Base-by-base conservation (phyloP, 2,329 filamentous ascomycete species). In the Aspergillus vadensis region DNA sequence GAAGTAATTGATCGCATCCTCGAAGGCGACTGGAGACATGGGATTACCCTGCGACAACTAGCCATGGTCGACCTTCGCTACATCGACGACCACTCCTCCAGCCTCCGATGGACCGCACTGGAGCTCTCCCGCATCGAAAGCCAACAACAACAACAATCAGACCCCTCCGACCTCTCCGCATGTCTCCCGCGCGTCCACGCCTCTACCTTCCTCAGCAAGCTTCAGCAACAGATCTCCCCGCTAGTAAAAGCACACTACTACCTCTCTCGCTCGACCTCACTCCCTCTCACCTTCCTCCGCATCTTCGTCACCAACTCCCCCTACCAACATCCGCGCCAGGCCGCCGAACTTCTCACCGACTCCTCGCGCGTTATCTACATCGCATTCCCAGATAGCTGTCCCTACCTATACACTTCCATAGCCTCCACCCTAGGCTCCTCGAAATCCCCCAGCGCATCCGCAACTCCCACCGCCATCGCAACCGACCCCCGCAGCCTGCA, bases 231-330 rank as follows among this genome's bases (percentile, higher is more conserved):
- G 70, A 84, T 92, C 17, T 81, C 91, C 1, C 90, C 91, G 1
- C 84, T 95, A 60, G 85, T 93, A 67, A 96, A 95, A 74, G 90
- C 90, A 5, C 91, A 96, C 75, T 95, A 91, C 74, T 88, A 91
- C 67, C 85, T 95, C 62, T 87, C 90, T 65, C 85, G 88, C n/a
- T 88, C 90, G 56, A 82, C 84, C 56, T 81, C 83, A 1, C 68
- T 80, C 7, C 86, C 90, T 0, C 79, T 95, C 4, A 83, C 91
- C 1, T 81, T 95, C 25, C 78, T 96, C n/a, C 87, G 91, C 54
- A 87, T 96, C 49, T 90, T 92, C 69, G 85, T 93, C 60, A 80
- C 92, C 63, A 89, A 95, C 72, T 91, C 91, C 1, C 91, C 91
- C 0, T 96, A 96, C 73, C 90, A 89, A 67, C 77, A 76, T 15